Percentiles rank a stretch among this genome's conserved stretches.
These are phyloP conservation scores for Sarocladium brachiariae DNA, from an alignment of 2,329 filamentous ascomycete genomes.

Conservation along the genomic window DNA sequence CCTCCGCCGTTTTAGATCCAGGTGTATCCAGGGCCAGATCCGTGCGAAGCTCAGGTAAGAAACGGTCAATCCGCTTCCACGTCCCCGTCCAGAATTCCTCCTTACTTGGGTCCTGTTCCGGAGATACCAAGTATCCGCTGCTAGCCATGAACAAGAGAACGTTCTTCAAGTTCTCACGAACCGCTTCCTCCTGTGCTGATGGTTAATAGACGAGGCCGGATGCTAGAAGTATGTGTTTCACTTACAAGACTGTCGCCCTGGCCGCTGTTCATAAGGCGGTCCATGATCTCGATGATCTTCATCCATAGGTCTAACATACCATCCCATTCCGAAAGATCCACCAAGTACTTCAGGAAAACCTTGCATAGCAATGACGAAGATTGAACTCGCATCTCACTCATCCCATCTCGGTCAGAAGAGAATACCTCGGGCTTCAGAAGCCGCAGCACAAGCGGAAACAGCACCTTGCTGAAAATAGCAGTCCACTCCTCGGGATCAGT, in stretches of 20 bases:
- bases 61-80: conserved; percentile 60
- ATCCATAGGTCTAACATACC: conserved; percentile 90
- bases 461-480: conserved; percentile 85
- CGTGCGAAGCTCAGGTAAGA: conserved; percentile 52
- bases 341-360: conserved; percentile 90
- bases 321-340: conserved; percentile 75
- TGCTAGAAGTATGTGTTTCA: conserved; percentile 15
- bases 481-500: conserved; percentile 86
- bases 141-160: conserved; percentile 92
- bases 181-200: conserved; percentile 70
- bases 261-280: conserved; percentile 91
- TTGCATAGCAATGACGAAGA: conserved; percentile 88
- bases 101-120: conserved; percentile 47
- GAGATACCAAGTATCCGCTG: conserved; percentile 74
- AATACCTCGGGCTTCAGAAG: conserved; percentile 93
- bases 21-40: conserved; percentile 48
- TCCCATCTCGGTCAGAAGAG: conserved; percentile 81
- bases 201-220: not conserved
- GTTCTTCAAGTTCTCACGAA: conserved; percentile 93
- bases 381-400: conserved; percentile 92
- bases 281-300: conserved; percentile 88
- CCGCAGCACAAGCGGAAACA: conserved; percentile 83
- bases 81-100: conserved; percentile 55
- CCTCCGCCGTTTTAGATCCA: conserved; percentile 9
- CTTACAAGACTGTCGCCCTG: conserved; percentile 82